Conservation (phyloP, 495 filamentous ascomycete species). For the Physcia stellaris region DNA sequence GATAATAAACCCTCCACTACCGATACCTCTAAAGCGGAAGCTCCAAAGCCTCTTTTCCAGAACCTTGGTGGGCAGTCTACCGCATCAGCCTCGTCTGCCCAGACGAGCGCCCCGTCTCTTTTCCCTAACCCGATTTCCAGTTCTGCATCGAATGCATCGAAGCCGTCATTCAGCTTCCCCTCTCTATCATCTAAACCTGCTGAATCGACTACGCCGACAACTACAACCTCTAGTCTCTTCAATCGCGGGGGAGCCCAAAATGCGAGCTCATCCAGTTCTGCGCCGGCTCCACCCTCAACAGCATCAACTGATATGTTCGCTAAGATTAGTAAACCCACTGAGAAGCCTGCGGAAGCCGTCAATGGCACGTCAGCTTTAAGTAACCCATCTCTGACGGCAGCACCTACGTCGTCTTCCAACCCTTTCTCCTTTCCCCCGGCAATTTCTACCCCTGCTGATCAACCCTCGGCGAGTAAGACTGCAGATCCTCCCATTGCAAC, state of each 20-base stretch:
- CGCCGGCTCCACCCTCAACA: constrained; percentile 14
- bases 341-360: constrained; percentile 22
- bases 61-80: constrained; percentile 18
- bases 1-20: too few relatives aligned
- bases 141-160: constrained; percentile 1
- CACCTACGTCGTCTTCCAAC: constrained; percentile 12
- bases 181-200: constrained; percentile 3
- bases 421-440: constrained; percentile 21
- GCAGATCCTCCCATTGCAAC: constrained; percentile 18
- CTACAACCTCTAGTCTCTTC: constrained; percentile 15
- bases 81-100: constrained; percentile 25
- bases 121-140: constrained; percentile 4
- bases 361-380: constrained; percentile 18
- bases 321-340: constrained; percentile 21
- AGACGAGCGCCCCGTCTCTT: constrained; percentile 20
- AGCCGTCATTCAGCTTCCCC: constrained; percentile 9
- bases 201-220: constrained; percentile 7
- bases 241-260: constrained; percentile 7
- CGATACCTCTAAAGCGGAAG: too few relatives aligned
- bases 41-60: constrained; percentile 5
- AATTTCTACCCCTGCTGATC: constrained; percentile 6
- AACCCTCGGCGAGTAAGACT: constrained; percentile 14
- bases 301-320: constrained; percentile 25
- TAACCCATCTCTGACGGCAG: constrained; percentile 17
- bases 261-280: constrained; percentile 13